phyloP scores from a whole-genome alignment of 108 stramenopile species.

The Conticribra guillardii region DNA sequence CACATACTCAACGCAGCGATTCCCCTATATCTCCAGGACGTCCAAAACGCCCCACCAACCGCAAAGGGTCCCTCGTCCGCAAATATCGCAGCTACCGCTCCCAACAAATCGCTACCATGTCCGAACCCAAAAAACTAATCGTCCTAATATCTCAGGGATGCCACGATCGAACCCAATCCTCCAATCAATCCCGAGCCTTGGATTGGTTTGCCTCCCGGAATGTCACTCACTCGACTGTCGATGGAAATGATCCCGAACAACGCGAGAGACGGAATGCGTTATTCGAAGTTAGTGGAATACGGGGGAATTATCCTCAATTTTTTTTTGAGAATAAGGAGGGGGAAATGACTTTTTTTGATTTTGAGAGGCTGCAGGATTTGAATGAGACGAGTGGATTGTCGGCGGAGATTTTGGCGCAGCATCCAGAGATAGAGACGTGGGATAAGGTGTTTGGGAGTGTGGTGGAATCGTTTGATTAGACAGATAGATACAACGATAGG shows the following conservation, averaged over 20 bases:
- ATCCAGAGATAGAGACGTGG: constrained; percentile 67
- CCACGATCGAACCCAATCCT: constrained; percentile 32
- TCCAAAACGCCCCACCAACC: constrained; percentile 23
- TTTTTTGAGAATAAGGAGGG: constrained; percentile 58
- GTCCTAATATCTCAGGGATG: constrained; percentile 37
- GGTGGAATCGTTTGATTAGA: constrained; percentile 43
- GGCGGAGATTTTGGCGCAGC: constrained; percentile 45
- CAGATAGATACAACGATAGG: neutral
- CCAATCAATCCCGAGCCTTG: constrained; percentile 42
- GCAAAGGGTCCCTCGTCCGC: constrained; percentile 34
- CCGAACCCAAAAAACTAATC: constrained; percentile 37
- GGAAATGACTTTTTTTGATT: constrained; percentile 54
- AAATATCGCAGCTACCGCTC: constrained; percentile 27
- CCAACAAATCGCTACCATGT: constrained; percentile 23
- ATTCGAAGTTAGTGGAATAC: constrained; percentile 65
- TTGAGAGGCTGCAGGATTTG: constrained; percentile 55
- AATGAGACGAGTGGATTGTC: constrained; percentile 67
- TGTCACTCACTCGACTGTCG: constrained; percentile 53
- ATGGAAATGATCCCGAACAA: constrained; percentile 59
- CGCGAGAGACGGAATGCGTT: constrained; percentile 61
- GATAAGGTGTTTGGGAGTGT: constrained; percentile 62
- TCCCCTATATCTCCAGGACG: neutral
- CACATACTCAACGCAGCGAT: constrained; percentile 7
- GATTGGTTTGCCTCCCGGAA: constrained; percentile 30
- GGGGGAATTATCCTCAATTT: constrained; percentile 83